Conservation (phyloP, 2,329 filamentous ascomycete genomes). For the Aspergillus alliaceus region DNA sequence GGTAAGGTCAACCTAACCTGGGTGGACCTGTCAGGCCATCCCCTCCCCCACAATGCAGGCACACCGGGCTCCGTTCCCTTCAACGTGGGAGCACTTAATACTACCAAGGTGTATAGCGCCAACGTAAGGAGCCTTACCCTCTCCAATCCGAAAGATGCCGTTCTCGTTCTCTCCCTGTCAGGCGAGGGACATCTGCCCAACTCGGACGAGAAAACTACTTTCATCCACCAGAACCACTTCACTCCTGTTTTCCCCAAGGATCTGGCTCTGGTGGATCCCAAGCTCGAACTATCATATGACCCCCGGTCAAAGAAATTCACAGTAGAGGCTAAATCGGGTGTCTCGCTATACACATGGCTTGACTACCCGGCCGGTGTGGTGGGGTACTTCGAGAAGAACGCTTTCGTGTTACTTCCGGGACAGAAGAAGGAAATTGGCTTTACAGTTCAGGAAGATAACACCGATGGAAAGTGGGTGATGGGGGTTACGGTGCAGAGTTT, state of each 20-base stretch:
- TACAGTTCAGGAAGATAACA: constrained; percentile 47
- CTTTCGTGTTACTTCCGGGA: constrained; percentile 51
- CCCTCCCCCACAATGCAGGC: constrained; percentile 39
- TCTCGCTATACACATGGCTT: constrained; percentile 58
- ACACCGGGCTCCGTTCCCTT: constrained; percentile 38
- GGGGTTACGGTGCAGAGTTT: constrained; percentile 54
- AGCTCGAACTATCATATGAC: constrained; percentile 41
- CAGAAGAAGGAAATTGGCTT: constrained; percentile 49
- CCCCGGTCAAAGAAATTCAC: constrained; percentile 40
- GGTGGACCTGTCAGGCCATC: constrained; percentile 51
- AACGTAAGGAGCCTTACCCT: constrained; percentile 39
- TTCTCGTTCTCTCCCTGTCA: constrained; percentile 48
- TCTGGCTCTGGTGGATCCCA: constrained; percentile 51
- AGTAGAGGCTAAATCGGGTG: constrained; percentile 48
- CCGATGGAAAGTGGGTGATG: constrained; percentile 44
- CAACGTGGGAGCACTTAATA: constrained; percentile 53
- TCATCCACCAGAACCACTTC: constrained; percentile 54
- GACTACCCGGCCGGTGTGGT: constrained; percentile 52
- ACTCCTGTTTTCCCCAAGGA: constrained; percentile 48
- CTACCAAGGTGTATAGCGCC: constrained; percentile 47
- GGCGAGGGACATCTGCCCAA: constrained; percentile 52
- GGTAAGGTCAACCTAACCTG: constrained; percentile 53
- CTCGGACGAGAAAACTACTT: constrained; percentile 34
- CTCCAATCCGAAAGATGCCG: constrained; percentile 34
- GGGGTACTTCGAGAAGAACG: constrained; percentile 55